Evolutionary conservation across 139 green algal species (phyloP), one percentile per base, ranked within the genome.

Genomic region (Chlamydomonas incerta): DNA sequence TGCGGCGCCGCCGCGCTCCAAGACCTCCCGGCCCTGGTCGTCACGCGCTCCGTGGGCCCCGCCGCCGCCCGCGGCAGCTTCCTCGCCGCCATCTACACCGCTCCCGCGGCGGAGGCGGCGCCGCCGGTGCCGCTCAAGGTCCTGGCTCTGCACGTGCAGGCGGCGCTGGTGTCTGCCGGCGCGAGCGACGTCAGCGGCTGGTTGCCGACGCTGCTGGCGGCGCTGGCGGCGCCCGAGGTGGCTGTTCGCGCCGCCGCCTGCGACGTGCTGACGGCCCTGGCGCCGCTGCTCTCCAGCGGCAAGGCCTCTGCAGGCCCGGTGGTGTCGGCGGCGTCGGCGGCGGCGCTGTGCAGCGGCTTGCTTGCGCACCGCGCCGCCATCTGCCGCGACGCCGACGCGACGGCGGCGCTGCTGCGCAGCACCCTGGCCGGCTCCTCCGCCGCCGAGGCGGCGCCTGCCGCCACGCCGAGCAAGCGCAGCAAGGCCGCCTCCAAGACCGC

Each of bases 1-100:
- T 67, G 17, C 66, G 9, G 47, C 0, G 18, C 21, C 0, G 29
- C n/a, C 15, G 2, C 24, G 0, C 79, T 85, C 0, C 9, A 10
- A 15, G 67, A 86, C 69, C 71, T 89, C 24, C 47, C 34, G 1
- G 0, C 67, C 29, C 60, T 89, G 24, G 41, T 76, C 1, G n/a
- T 66, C 9, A 85, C 72, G 18, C 55, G 68, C 28, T 6, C 58
- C 28, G 29, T 83, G 3, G 41, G 41, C 41, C 29, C 47, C 1
- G 3, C 28, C 3, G 17, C 66, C 6, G 2, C 35, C 24, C 70
- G 85, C 23, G 20, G 9, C n/a, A 47, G 31, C 68, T 86, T 89
- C 76, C 70, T 89, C 2, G 80, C 85, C 23, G 41, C 35, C 28
- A 20, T 82, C 18, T 89, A 86, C n/a, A 46, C 85, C 0, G 69